Evolutionary conservation across 257 asterid genomes (phyloP).

Genomic region (Solanum piurae): DNA sequence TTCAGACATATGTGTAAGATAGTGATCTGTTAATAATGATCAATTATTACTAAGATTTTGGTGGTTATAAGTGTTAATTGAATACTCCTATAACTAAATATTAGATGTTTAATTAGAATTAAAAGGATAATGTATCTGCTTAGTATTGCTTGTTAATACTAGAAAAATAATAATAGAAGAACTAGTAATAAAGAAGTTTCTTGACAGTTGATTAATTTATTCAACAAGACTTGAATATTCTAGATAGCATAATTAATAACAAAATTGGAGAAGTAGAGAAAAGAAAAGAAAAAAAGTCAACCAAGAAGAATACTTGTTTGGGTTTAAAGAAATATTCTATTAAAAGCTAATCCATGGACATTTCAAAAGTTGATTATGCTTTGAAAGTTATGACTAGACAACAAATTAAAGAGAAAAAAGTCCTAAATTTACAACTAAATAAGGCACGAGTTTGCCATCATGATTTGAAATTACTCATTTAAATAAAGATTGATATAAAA

Average conservation of each 20-base stretch:
- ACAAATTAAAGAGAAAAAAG: neutral
- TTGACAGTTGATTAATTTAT: neutral
- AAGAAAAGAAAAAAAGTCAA: neutral
- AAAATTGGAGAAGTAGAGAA: neutral
- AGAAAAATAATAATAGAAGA: neutral
- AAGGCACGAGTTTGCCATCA: neutral
- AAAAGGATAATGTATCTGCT: neutral
- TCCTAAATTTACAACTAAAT: neutral
- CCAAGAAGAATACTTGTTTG: neutral
- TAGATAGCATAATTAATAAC: neutral
- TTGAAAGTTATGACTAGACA: neutral
- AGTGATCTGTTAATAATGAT: neutral
- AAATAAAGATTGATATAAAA: neutral
- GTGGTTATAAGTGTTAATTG: neutral
- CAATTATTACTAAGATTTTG: neutral
- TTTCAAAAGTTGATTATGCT: neutral
- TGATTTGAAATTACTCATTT: neutral
- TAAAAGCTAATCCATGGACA: neutral
- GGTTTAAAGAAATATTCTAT: neutral
- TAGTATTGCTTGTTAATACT: neutral
- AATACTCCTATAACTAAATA: neutral
- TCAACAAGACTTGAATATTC: neutral
- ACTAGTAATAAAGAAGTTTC: neutral
- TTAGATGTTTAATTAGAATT: neutral
- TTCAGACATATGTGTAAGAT: neutral